Base-by-base conservation (phyloP, 139 green algal species). In the Volvox reticuliferus region DNA sequence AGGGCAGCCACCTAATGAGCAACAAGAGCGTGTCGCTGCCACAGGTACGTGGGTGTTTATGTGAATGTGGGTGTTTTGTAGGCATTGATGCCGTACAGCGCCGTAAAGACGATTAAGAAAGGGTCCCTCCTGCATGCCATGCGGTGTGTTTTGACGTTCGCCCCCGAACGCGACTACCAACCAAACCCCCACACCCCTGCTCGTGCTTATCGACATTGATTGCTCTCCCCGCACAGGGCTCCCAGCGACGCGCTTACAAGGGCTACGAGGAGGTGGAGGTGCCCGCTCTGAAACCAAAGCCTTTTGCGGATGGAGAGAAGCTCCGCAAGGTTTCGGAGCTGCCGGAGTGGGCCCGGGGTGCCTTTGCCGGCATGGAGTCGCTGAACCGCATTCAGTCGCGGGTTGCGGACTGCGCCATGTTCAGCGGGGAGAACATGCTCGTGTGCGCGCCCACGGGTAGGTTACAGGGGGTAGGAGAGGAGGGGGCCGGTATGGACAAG, bases 251-350 rank as follows among this genome's bases (percentile, higher is more conserved):
- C 83, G 83, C 83, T 26, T 93, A 94, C 92, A 99, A 99, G 93
- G 98, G 98, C 0, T 99, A 99, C 73, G 98, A 99, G 92, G 98
- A 99, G 96, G 97, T 99, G 50, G 97, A 99, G 91, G 96, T 99
- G 86, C 98, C 98, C 1, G 97, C 98, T 1, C 87, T 98, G 12
- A 99, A 99, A 93, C 95, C 97, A 63, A 98, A 98, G 94, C 96
- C 98, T 0, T 99, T 99, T 87, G 95, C 62, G 22, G 85, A 90
- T 17, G 92, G 91, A n/a, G 97, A 99, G 94, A 92, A 92, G 88
- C 95, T 98, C 78, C 75, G 93, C 16, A 86, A 90, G 33, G 99
- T 99, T 82, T 68, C 79, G 24, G 94, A 97, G 36, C 95, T 99
- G 94, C 98, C 98, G 0, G 96, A 98, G n/a, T 99, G 98, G 98